Evolutionary conservation across 179 eudicot genomes (phyloP), one percentile per base, ranked within the genome.

Genomic region (Spergularia azorica): DNA sequence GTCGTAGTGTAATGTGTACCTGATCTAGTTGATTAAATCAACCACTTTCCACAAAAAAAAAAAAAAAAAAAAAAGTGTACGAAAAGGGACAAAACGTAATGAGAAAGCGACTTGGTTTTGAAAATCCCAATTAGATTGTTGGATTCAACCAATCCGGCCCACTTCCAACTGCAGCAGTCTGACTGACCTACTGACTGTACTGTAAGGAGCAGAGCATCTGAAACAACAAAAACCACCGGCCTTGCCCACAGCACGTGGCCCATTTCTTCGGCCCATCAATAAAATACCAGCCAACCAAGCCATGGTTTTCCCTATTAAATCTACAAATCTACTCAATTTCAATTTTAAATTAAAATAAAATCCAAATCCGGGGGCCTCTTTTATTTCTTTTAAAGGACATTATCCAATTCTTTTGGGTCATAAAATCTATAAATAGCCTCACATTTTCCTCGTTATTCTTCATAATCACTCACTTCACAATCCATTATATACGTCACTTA

Each of bases 331-430:
- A 9, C 10, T 62, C 38, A 38, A n/a, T n/a, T 41, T 16, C 13
- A 16, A 43, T 13, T 17, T 5, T 5, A 55, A 55, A 2, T 12
- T 65, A 50, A 11, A 18, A 26, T 26, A 46, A 41, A 32, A 48
- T 63, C 68, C 73, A 86, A 86, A 86, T 64, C 87, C 69, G 76
- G 68, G 87, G 79, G 86, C 89, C 79, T 46, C 50, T 46, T 46
- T 46, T 9, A 46, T 46, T 46, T 46, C 4, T 36, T 36, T 36
- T 36, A 36, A 5, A 46, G 7, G 50, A 65, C 52, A 54, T 56
- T 67, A 75, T 54, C 77, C 59, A 43, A 48, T 38, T 36, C 4
- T n/a, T 5, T 16, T 16, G 16, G 7, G 1, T 17, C 21, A 54
- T 76, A 4, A 59, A 71, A 12, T 71, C 77, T 88, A 88, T 86